Evolutionary conservation across 129 eudicot genomes (phyloP).

Genomic region (Erigeron canadensis): DNA sequence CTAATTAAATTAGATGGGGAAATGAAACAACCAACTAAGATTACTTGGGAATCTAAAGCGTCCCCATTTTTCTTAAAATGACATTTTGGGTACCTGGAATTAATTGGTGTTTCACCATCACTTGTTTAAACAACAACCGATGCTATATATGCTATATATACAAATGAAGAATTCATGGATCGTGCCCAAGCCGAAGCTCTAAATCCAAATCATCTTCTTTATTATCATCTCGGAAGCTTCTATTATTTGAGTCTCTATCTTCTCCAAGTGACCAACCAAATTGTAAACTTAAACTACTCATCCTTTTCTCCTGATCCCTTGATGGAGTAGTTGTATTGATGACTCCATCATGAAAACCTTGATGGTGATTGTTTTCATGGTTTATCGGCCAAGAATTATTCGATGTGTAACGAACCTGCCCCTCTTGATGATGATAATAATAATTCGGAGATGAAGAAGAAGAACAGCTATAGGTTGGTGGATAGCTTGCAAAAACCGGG

Average conservation of each 20-base stretch:
- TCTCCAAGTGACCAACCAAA: slow-evolving; percentile 29
- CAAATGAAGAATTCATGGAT: slow-evolving; percentile 24
- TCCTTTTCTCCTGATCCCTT: slow-evolving; percentile 33
- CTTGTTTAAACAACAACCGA: background rate
- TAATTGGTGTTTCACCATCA: slow-evolving; percentile 5
- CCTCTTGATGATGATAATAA: slow-evolving; percentile 30
- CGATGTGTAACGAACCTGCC: slow-evolving; percentile 23
- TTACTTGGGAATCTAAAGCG: slow-evolving; percentile 6
- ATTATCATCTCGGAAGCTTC: slow-evolving; percentile 21
- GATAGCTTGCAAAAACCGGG: slow-evolving; percentile 40
- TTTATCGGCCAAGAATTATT: background rate
- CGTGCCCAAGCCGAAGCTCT: slow-evolving; percentile 85
- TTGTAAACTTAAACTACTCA: slow-evolving; percentile 43
- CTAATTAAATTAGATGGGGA: slow-evolving; percentile 12
- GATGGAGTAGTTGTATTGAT: slow-evolving; percentile 24
- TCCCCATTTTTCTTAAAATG: slow-evolving; percentile 2
- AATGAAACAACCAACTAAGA: slow-evolving; percentile 7
- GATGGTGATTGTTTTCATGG: slow-evolving; percentile 26
- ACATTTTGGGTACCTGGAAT: slow-evolving; percentile 10
- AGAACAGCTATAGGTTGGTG: slow-evolving; percentile 26
- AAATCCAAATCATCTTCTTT: slow-evolving; percentile 50
- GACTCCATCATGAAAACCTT: slow-evolving; percentile 12
- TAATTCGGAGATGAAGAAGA: too few species aligned
- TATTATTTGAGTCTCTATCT: slow-evolving; percentile 29
- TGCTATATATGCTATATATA: too few species aligned